Percentiles rank a stretch among this genome's conserved stretches.
These are phyloP conservation scores for Ascochyta rabiei DNA, from an alignment of 2,329 filamentous ascomycete genomes.

Conservation along the genomic window DNA sequence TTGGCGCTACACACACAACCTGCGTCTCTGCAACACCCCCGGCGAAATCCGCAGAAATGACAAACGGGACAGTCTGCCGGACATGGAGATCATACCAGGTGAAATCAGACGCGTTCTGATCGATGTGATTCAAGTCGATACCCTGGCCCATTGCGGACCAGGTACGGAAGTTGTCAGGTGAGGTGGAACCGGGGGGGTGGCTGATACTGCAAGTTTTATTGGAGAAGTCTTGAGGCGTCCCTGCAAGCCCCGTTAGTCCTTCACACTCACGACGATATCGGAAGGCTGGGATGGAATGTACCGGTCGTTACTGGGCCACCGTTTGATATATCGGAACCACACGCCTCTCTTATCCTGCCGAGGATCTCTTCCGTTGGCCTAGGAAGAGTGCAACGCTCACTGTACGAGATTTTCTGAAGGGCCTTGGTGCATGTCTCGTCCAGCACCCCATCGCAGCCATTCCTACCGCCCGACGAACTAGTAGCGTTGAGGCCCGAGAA, in stretches of 20 bases:
- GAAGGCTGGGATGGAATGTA: neutral
- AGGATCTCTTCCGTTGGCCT: neutral
- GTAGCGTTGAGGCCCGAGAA: conserved; percentile 6
- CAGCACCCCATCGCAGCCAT: conserved; percentile 10
- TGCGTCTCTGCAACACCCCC: conserved; percentile 3
- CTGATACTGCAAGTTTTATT: neutral
- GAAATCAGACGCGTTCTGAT: conserved; percentile 1
- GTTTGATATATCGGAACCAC: neutral
- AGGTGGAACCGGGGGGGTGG: neutral
- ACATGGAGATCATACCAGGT: conserved; percentile 5
- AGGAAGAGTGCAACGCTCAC: neutral
- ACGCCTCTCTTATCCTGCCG: neutral
- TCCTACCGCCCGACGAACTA: neutral
- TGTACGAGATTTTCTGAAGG: neutral
- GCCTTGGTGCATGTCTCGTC: neutral
- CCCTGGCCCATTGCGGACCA: neutral
- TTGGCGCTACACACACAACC: conserved; percentile 7
- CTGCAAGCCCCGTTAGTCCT: neutral
- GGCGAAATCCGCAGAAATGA: neutral
- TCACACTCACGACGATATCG: too few species aligned
- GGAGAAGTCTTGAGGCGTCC: neutral
- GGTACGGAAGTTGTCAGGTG: neutral
- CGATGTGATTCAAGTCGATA: neutral
- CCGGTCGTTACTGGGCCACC: neutral
- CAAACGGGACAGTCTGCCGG: conserved; percentile 4